Evolutionary conservation across 1,139 yeast genomes (phyloP), one percentile per base, ranked within the genome.

Genomic region (Scheffersomyces illinoinensis): DNA sequence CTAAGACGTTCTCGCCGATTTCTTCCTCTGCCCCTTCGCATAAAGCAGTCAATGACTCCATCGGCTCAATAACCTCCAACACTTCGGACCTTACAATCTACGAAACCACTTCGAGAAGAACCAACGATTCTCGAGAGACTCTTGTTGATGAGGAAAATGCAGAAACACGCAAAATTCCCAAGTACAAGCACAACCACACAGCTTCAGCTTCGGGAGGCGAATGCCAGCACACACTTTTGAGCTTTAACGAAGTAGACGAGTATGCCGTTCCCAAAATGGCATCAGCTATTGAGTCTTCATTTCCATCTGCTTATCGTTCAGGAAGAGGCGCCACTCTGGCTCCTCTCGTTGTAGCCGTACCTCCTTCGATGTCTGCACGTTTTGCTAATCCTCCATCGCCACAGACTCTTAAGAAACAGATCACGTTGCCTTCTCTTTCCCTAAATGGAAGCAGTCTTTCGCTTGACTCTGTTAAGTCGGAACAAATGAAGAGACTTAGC

Each of bases 21-120:
- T 24, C 51, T 14, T 20, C 51, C 2, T 20, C 24, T 4, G 51
- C 51, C 8, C 24, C 51, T 24, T 48, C 54, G 20, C 64, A 60
- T 54, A 57, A 57, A 18, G 52, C 62, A 26, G 49, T 53, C 24
- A 58, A 59, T 47, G 64, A 60, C 51, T 67, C 69, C 54, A 60
- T 67, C 56, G 63, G 68, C 54, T 66, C 70, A 56, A 60, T 68
- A 47, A 65, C 66, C 10, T 66, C 70, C 39, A 69, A 66, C 53
- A 64, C 69, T 26, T 62, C 65, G 21, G 66, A 62, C 56, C 56
- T 62, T 54, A 62, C 65, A 53, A 58, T 64, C 48, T 61, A 59
- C 39, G 64, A 61, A 18, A 57, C 43, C 17, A 10, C 51, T 20
- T 48, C 51, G 17, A 49, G 19, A 24, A 21, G 51, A 14, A 48